A percentile compares a stretch with the other conserved stretches of the same genome.
Evolutionary conservation across 1,284 basidiomycete genomes (phyloP).

Genomic region (Tilletia setariae): DNA sequence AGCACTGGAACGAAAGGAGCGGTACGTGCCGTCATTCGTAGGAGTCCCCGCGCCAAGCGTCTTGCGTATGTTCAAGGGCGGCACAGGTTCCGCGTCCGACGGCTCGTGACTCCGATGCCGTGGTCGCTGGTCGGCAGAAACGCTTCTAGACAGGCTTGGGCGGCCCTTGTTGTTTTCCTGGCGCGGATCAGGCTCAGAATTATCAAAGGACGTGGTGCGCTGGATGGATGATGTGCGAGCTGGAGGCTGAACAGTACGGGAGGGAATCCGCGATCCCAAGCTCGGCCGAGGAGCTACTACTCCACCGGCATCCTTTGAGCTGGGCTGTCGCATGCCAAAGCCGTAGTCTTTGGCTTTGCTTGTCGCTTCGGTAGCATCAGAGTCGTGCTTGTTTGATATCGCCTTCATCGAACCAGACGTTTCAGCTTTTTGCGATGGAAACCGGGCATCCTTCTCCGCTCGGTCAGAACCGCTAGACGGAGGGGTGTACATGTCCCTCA

Average conservation of each 20-base stretch:
- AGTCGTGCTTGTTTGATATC: no score
- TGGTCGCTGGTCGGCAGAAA: not conserved
- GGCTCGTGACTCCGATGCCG: not conserved
- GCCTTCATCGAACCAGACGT: no score
- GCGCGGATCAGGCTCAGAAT: not conserved
- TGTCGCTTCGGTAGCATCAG: no score
- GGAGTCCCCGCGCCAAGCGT: no score
- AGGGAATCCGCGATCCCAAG: not conserved
- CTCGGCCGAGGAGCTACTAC: constrained; percentile 4
- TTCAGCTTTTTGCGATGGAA: no score
- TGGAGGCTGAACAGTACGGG: not conserved
- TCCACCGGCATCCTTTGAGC: not conserved
- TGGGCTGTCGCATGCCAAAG: not conserved
- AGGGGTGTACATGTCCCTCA: no score
- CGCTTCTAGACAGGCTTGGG: not conserved
- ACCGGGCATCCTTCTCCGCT: no score
- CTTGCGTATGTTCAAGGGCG: not conserved
- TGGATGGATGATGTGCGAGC: no score
- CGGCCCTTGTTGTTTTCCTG: not conserved
- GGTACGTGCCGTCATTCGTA: no score
- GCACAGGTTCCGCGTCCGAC: not conserved
- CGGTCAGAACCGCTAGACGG: no score
- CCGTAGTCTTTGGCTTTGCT: not conserved
- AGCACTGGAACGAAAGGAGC: no score
- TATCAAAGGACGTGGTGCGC: no score